Evolutionary conservation across 768 basidiomycete genomes (phyloP).

Genomic region (Thelephora ganbajun): DNA sequence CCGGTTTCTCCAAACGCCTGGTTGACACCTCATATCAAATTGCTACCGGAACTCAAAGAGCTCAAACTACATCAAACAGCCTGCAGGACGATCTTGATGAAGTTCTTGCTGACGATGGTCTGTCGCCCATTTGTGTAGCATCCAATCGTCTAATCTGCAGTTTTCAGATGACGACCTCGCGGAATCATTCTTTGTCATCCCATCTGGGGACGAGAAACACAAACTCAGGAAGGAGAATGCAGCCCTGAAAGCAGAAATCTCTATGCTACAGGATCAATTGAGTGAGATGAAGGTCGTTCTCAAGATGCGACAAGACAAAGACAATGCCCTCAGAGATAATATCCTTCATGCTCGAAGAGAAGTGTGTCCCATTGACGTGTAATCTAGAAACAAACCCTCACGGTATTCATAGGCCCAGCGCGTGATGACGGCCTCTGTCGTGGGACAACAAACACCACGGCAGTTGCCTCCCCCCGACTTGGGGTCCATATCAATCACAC

Average conservation of each 20-base stretch:
- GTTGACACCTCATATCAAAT: conserved; percentile 6
- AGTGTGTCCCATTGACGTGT: conserved; percentile 24
- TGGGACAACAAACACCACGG: conserved; percentile 27
- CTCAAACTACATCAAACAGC: neutral
- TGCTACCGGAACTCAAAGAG: neutral
- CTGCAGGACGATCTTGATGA: conserved; percentile 39
- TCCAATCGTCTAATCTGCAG: neutral
- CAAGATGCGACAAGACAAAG: conserved; percentile 64
- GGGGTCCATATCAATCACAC: conserved; percentile 41
- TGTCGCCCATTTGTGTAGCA: conserved; percentile 7
- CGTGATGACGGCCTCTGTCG: conserved; percentile 56
- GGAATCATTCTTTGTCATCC: conserved; percentile 69
- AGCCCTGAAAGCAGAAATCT: conserved; percentile 45
- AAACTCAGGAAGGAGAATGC: conserved; percentile 55
- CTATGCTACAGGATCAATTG: conserved; percentile 40
- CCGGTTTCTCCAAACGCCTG: conserved; percentile 14
- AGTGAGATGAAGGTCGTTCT: conserved; percentile 47
- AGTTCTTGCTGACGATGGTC: conserved; percentile 51
- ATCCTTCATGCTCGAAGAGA: conserved; percentile 58
- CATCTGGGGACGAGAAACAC: conserved; percentile 40
- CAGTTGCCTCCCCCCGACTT: conserved; percentile 26
- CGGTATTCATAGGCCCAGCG: conserved; percentile 48
- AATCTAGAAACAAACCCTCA: neutral
- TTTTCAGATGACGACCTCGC: conserved; percentile 50
- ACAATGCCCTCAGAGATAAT: conserved; percentile 65